Evolutionary conservation across 2,329 filamentous ascomycete species (phyloP).

Genomic region (Fusarium luffae): DNA sequence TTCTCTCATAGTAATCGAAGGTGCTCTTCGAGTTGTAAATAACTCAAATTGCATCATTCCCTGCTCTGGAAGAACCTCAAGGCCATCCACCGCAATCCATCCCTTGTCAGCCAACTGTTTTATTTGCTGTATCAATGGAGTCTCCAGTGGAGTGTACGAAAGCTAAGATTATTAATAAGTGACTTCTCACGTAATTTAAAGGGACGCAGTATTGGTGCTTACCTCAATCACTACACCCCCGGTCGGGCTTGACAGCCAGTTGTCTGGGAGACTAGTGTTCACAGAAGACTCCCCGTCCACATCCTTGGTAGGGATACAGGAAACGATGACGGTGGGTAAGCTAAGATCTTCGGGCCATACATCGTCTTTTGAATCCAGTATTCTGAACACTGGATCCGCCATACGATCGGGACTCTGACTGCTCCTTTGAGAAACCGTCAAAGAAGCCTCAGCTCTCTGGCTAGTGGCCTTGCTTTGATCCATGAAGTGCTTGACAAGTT

Average conservation of each 20-base stretch:
- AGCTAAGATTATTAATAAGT: not conserved
- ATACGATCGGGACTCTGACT: not conserved
- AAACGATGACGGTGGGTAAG: not conserved
- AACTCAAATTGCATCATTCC: constrained; percentile 23
- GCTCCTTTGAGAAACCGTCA: accelerated
- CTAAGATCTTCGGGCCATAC: not conserved
- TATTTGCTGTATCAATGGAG: not conserved
- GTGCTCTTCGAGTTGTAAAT: constrained; percentile 8
- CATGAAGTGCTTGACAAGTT: not conserved
- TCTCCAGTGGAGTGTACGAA: constrained; percentile 1
- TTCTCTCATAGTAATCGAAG: not conserved
- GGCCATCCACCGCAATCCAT: constrained; percentile 16
- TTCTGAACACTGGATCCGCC: not conserved
- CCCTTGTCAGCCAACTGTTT: not conserved
- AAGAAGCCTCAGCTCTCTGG: accelerated
- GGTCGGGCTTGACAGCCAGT: constrained; percentile 2
- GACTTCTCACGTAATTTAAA: accelerated
- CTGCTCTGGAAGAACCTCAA: constrained; percentile 13
- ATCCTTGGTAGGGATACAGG: not conserved
- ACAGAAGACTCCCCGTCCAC: not conserved
- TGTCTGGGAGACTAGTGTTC: not conserved
- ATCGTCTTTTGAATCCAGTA: not conserved
- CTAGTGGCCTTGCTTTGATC: accelerated
- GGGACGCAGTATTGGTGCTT: not conserved
- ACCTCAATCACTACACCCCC: constrained; percentile 14